Evolutionary conservation across 352 stramenopile genomes (phyloP).

Genomic region (Lagenidium giganteum): DNA sequence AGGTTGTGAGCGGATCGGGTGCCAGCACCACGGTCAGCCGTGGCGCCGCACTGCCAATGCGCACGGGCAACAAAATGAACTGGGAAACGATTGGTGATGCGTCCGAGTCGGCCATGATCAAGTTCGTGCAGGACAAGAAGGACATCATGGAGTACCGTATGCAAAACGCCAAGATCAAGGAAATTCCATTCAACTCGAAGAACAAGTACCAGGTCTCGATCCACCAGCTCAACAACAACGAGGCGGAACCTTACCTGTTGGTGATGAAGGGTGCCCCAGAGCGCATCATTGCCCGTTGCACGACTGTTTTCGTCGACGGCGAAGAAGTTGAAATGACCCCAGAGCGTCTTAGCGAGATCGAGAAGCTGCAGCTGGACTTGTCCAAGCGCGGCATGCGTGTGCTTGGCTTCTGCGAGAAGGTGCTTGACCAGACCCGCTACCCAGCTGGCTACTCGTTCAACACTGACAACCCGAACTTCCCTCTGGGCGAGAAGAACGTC

Average conservation of each 20-base stretch:
- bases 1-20: slow-evolving; percentile 19
- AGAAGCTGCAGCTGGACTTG: slow-evolving; percentile 51
- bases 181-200: slow-evolving; percentile 42
- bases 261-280: slow-evolving; percentile 92
- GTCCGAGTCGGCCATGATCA: slow-evolving; percentile 37
- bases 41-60: slow-evolving; percentile 19
- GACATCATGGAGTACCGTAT: slow-evolving; percentile 23
- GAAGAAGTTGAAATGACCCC: slow-evolving; percentile 30
- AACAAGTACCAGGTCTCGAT: slow-evolving; percentile 42
- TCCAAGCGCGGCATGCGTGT: slow-evolving; percentile 50
- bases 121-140: slow-evolving; percentile 28
- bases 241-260: slow-evolving; percentile 10
- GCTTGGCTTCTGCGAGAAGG: slow-evolving; percentile 41
- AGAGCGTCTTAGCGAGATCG: slow-evolving; percentile 29
- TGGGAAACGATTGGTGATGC: slow-evolving; percentile 35
- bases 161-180: slow-evolving; percentile 27
- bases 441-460: slow-evolving; percentile 19
- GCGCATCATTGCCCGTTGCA: slow-evolving; percentile 79
- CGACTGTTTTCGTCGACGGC: slow-evolving; percentile 53
- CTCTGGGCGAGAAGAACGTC: slow-evolving; percentile 20
- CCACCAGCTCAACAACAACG: slow-evolving; percentile 28
- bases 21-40: slow-evolving; percentile 10
- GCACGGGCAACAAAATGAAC: slow-evolving; percentile 29
- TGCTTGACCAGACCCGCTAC: slow-evolving; percentile 16
- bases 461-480: slow-evolving; percentile 21